Evolutionary conservation across 768 basidiomycete species (phyloP).

Genomic region (Suillus subaureus): DNA sequence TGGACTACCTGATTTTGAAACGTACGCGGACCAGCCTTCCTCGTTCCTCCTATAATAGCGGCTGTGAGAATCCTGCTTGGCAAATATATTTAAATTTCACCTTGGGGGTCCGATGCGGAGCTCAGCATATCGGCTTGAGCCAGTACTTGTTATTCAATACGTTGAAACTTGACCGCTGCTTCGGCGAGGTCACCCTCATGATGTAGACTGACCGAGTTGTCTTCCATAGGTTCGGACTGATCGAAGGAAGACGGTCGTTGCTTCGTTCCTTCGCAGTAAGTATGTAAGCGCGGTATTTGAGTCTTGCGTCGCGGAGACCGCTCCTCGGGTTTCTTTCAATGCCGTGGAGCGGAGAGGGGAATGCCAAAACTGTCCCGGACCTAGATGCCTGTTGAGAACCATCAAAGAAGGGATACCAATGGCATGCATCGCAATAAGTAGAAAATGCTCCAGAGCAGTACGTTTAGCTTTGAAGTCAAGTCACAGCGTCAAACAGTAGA

Average conservation of each 20-base stretch:
- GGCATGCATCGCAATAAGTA: not conserved
- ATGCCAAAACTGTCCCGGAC: not conserved
- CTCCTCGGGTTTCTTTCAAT: slow-evolving; percentile 1
- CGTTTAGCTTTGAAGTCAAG: not conserved
- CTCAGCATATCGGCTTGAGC: not conserved
- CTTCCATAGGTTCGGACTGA: not conserved
- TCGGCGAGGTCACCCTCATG: not conserved
- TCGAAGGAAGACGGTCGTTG: not conserved
- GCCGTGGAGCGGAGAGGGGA: not conserved
- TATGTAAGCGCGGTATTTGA: not conserved
- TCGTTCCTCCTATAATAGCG: not conserved
- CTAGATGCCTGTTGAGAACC: not conserved
- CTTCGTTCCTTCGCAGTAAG: not conserved
- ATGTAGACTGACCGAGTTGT: not conserved
- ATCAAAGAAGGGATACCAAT: not conserved
- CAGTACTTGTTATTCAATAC: not conserved
- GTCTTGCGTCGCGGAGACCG: not conserved
- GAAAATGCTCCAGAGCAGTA: not conserved
- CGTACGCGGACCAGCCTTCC: not conserved
- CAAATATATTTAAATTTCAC: not conserved
- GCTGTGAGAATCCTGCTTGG: not conserved
- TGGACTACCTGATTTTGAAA: not conserved
- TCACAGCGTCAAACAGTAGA: not conserved
- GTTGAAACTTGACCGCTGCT: not conserved
- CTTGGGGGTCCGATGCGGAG: not conserved